Evolutionary conservation across 768 basidiomycete species (phyloP).

Genomic region (Tricholoma hemisulphureum): DNA sequence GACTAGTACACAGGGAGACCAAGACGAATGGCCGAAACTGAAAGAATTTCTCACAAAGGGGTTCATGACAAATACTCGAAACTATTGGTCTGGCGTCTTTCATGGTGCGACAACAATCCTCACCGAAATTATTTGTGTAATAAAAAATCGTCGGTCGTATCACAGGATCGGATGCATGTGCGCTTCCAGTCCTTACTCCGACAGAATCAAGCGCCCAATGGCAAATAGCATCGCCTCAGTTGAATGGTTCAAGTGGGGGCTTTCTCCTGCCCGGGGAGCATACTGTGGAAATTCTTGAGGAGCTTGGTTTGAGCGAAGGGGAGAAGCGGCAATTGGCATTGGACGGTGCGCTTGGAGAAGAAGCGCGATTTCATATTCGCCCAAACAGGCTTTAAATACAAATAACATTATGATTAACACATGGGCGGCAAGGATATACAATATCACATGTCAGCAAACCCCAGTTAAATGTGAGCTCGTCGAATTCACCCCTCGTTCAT

Average conservation of each 20-base stretch:
- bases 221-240: slow-evolving; percentile 23
- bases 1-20: slow-evolving; percentile 41
- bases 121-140: not conserved
- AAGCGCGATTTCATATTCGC: slow-evolving; percentile 11
- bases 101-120: slow-evolving; percentile 46
- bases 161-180: slow-evolving; percentile 70
- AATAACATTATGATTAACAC: slow-evolving; percentile 13
- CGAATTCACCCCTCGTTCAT: not conserved
- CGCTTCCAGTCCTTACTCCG: slow-evolving; percentile 64
- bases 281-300: slow-evolving; percentile 50
- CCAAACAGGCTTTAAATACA: slow-evolving; percentile 16
- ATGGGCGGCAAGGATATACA: not conserved
- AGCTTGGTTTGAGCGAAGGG: slow-evolving; percentile 45
- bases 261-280: slow-evolving; percentile 50
- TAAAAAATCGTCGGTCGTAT: not conserved
- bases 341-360: slow-evolving; percentile 49
- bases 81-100: slow-evolving; percentile 70
- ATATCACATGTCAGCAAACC: not conserved
- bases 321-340: slow-evolving; percentile 39
- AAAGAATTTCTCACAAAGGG: slow-evolving; percentile 59
- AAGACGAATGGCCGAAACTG: slow-evolving; percentile 56
- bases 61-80: slow-evolving; percentile 57
- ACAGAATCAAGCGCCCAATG: slow-evolving; percentile 64
- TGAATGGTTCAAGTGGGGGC: slow-evolving; percentile 10
- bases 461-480: not conserved